These are phyloP conservation scores for Sugiyamaella qingdaonensis DNA, from an alignment of 805 yeast species.

Conservation along the genomic window DNA sequence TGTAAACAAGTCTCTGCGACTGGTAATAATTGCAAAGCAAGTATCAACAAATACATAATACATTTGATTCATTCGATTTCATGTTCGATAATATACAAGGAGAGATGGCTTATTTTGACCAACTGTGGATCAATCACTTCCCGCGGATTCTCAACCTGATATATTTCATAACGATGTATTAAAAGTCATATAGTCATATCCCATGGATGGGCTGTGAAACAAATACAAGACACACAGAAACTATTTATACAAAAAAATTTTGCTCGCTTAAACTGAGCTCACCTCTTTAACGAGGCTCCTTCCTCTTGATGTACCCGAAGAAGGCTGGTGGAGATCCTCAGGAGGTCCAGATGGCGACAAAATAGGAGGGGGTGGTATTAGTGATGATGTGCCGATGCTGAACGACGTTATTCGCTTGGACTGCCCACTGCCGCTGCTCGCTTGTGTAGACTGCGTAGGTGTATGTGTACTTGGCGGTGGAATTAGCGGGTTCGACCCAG, in stretches of 20 bases:
- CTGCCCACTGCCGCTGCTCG: not conserved
- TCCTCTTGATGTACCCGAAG: constrained; percentile 1
- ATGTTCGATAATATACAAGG: too few relatives aligned
- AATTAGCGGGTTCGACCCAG: not conserved
- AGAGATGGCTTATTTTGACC: too few relatives aligned
- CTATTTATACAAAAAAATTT: too few relatives aligned
- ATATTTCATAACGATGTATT: not conserved
- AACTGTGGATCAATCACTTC: too few relatives aligned
- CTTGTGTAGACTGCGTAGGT: not conserved
- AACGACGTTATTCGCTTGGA: not conserved
- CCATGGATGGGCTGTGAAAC: not conserved
- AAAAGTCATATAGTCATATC: not conserved
- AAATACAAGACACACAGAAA: not conserved
- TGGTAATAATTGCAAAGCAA: too few relatives aligned
- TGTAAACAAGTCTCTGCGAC: too few relatives aligned
- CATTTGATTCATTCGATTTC: too few relatives aligned
- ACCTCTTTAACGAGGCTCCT: not conserved
- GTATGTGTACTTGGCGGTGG: not conserved
- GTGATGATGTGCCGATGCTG: constrained; percentile 1
- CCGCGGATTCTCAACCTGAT: too few relatives aligned
- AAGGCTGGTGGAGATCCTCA: not conserved
- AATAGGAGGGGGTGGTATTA: constrained; percentile 6
- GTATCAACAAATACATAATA: too few relatives aligned
- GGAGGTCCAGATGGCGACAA: constrained; percentile 4
- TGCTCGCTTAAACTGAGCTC: not conserved